A percentile compares a stretch with the other conserved stretches of the same genome.
These are phyloP conservation scores for Gaertneriomyces sp. DNA, from an alignment of 192 early-diverging fungal species.

Conservation along the genomic window DNA sequence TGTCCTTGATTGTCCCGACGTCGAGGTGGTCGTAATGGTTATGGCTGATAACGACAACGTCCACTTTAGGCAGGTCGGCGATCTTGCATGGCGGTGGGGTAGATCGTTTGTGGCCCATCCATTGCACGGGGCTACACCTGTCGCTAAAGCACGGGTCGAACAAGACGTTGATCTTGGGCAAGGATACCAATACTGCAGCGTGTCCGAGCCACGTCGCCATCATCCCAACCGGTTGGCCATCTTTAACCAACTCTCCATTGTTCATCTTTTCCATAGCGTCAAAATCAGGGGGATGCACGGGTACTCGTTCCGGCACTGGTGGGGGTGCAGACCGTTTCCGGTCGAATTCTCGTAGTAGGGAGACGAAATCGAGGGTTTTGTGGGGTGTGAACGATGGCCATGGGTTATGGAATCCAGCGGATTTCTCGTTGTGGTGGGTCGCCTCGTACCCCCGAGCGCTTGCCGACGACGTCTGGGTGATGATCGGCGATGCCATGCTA, in stretches of 20 bases:
- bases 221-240: constrained; percentile 6
- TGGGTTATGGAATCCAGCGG: constrained; percentile 64
- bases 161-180: constrained; percentile 64
- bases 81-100: constrained; percentile 63
- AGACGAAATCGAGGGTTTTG: constrained; percentile 22
- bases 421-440: constrained; percentile 42
- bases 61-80: constrained; percentile 63
- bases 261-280: constrained; percentile 30
- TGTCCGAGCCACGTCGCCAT: constrained; percentile 61
- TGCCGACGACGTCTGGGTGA: too few relatives aligned
- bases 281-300: constrained; percentile 7
- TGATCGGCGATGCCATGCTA: too few relatives aligned
- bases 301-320: constrained; percentile 19
- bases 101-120: constrained; percentile 64
- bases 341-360: constrained; percentile 27
- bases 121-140: constrained; percentile 63
- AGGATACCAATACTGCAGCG: constrained; percentile 62
- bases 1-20: neutral
- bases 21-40: constrained; percentile 80
- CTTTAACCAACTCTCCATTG: constrained; percentile 10
- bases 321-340: constrained; percentile 16
- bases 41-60: constrained; percentile 74
- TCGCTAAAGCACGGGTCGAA: constrained; percentile 66
- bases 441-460: too few relatives aligned
- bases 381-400: constrained; percentile 53